These are phyloP conservation scores for Tylopilus orsonianus DNA, from an alignment of 1,284 basidiomycete species.

Conservation along the genomic window DNA sequence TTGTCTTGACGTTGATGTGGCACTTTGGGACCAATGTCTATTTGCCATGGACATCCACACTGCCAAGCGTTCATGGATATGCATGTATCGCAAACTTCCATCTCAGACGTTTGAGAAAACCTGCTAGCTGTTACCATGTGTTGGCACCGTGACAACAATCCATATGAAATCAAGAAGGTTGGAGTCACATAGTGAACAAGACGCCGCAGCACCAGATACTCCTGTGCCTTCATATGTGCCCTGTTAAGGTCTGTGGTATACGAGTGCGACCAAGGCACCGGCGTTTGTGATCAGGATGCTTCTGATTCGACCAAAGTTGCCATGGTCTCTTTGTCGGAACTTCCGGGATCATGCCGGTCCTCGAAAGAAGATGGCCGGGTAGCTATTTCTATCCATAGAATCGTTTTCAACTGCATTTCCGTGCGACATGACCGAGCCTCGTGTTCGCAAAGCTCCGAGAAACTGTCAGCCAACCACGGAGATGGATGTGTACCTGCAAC, in stretches of 20 bases:
- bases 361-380: too few species aligned
- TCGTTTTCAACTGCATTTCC: too few species aligned
- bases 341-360: background rate
- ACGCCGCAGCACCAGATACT: background rate
- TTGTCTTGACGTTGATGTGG: too few species aligned
- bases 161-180: conserved; percentile 14
- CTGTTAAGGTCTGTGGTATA: background rate
- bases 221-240: background rate
- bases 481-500: too few species aligned
- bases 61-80: background rate
- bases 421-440: too few species aligned
- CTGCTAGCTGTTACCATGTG: background rate
- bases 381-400: too few species aligned
- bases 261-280: background rate
- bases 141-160: conserved; percentile 8
- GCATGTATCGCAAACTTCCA: background rate
- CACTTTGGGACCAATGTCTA: too few species aligned
- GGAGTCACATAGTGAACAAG: background rate
- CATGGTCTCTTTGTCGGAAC: background rate
- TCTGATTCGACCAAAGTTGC: background rate
- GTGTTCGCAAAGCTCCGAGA: too few species aligned
- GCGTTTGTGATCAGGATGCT: conserved; percentile 1
- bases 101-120: background rate
- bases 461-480: too few species aligned
- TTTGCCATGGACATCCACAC: too few species aligned